A percentile compares a stretch with the other conserved stretches of the same genome.
Evolutionary conservation across 495 filamentous ascomycete species (phyloP).

Genomic region (Pyrenula aspistea): DNA sequence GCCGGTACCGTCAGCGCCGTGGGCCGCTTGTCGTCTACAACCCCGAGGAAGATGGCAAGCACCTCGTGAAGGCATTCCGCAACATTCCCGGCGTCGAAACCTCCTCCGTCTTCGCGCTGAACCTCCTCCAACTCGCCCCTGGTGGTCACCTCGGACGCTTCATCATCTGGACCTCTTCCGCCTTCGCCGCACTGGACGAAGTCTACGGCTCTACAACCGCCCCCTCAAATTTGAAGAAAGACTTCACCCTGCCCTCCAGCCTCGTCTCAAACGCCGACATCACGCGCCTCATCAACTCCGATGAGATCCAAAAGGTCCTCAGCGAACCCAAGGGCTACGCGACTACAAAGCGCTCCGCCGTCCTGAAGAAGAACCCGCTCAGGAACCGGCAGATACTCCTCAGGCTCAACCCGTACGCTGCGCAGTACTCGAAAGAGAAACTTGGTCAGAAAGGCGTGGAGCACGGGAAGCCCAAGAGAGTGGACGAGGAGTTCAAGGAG

Average conservation of each 20-base stretch:
- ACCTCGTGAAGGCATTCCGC: slow-evolving; percentile 84
- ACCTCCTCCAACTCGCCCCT: slow-evolving; percentile 97
- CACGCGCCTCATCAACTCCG: slow-evolving; percentile 93
- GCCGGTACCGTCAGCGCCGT: slow-evolving; percentile 92
- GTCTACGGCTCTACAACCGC: slow-evolving; percentile 88
- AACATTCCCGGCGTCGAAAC: slow-evolving; percentile 99
- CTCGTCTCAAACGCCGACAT: slow-evolving; percentile 85
- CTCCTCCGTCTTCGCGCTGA: slow-evolving; percentile 83
- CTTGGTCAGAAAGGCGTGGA: slow-evolving; percentile 53
- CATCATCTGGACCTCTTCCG: slow-evolving; percentile 95
- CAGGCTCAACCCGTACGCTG: slow-evolving; percentile 93
- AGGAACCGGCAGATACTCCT: slow-evolving; percentile 95
- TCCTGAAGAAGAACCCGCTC: slow-evolving; percentile 99
- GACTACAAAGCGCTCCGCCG: slow-evolving; percentile 74
- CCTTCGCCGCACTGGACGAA: slow-evolving; percentile 87
- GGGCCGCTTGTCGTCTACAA: slow-evolving; percentile 95
- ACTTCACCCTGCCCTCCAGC: slow-evolving; percentile 89
- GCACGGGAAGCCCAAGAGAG: slow-evolving; percentile 37
- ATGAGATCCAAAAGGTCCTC: slow-evolving; percentile 91
- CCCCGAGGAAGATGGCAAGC: slow-evolving; percentile 83
- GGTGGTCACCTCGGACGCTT: slow-evolving; percentile 98
- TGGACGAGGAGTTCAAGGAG: slow-evolving; percentile 35
- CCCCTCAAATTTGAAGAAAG: slow-evolving; percentile 85
- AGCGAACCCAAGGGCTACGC: slow-evolving; percentile 78
- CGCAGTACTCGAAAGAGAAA: slow-evolving; percentile 72